Base-by-base conservation (phyloP, 495 filamentous ascomycete genomes). In the Daldinia concentrica region DNA sequence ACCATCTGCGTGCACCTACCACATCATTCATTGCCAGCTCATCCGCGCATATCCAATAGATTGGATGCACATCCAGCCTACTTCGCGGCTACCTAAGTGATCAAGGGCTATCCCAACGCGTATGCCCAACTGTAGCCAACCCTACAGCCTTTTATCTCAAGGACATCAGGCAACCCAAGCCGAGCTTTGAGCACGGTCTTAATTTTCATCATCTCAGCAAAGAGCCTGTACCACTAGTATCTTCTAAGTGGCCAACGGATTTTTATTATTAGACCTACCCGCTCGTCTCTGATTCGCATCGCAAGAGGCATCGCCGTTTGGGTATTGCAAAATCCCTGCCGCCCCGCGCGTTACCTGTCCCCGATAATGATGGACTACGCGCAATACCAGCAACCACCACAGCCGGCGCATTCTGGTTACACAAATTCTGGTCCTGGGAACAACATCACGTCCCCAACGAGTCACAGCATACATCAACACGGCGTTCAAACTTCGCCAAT, bases 301-400 rank as follows among this genome's bases (percentile, higher is more conserved):
- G 62, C 63, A 66, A 70, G 66, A 73, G 66, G 65, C 66, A 61
- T 56, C 39, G 51, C 64, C 52, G 51, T 64, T 65, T 66, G 62
- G 64, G 68, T 74, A 69, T 73, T 70, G 70, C 73, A 70, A 65
- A 74, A 69, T 74, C 68, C 66, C 71, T 68, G 71, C 69, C 76
- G 69, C 70, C 69, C 71, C 71, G 73, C 72, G 74, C 74, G 70
- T 56, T 71, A 55, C 34, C 65, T 54, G 72, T 71, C 73, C 74
- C 79, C 77, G 79, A 87, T 79, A 78, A 88, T 89, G 84, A 90
- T 89, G 86, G 88, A 90, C 79, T 90, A 90, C 87, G 86, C 87
- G 74, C 85, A 86, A 86, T 90, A 90, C 76, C 87, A 86, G 75
- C 83, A 86, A 81, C 86, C 87, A 78, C 82, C 82, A 76, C 85